These are phyloP conservation scores for Pleurotus sapidus DNA, from an alignment of 768 basidiomycete species.

Conservation along the genomic window DNA sequence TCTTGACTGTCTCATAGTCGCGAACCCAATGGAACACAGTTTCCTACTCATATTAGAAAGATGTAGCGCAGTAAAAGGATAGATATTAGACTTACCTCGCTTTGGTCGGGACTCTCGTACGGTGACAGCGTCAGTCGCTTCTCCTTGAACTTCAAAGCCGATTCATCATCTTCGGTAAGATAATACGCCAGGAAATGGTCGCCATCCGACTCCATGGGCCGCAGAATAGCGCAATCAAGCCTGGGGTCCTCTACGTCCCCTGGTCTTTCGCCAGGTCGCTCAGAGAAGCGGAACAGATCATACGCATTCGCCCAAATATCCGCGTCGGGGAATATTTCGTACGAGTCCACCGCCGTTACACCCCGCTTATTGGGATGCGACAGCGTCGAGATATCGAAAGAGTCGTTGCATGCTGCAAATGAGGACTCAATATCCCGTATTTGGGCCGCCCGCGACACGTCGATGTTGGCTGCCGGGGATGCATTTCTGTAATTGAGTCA, in stretches of 20 bases:
- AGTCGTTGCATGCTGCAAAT: conserved; percentile 59
- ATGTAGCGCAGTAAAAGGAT: background rate
- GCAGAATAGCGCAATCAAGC: conserved; percentile 79
- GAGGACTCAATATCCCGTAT: conserved; percentile 77
- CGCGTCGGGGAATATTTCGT: conserved; percentile 79
- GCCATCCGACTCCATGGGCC: conserved; percentile 86
- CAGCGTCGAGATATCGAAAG: conserved; percentile 56
- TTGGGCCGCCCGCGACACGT: conserved; percentile 74
- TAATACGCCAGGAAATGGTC: conserved; percentile 89
- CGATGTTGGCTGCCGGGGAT: conserved; percentile 45
- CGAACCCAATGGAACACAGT: conserved; percentile 75
- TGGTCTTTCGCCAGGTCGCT: conserved; percentile 78
- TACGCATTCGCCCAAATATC: conserved; percentile 90
- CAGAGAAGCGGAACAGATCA: conserved; percentile 82
- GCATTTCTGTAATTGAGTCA: conserved; percentile 41
- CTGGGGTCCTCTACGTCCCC: conserved; percentile 80
- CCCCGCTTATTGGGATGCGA: conserved; percentile 79
- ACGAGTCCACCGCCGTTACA: conserved; percentile 76
- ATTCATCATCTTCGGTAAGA: conserved; percentile 72
- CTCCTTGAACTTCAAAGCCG: conserved; percentile 64
- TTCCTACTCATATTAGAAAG: conserved; percentile 35
- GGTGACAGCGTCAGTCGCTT: conserved; percentile 40
- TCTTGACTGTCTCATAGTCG: conserved; percentile 85
- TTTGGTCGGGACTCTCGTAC: conserved; percentile 48
- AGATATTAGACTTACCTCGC: conserved; percentile 40